phyloP scores from a whole-genome alignment of 1,139 yeast genomes.

The Candida sp. region DNA sequence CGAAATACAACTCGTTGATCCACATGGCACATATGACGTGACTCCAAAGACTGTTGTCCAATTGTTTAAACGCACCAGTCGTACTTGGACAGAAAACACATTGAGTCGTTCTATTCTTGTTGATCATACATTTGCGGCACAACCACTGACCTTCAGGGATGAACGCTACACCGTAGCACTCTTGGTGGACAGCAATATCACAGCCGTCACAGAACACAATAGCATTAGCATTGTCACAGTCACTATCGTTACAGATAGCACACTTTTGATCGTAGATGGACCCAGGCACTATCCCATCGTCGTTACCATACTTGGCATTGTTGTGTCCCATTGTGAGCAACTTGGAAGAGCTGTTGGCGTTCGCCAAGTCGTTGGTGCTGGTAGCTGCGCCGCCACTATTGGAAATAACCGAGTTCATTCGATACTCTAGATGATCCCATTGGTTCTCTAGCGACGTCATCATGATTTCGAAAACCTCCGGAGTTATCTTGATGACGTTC shows the following conservation, averaged over 20 bases:
- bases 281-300: constrained; percentile 71
- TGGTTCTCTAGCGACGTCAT: constrained; percentile 80
- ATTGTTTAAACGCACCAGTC: constrained; percentile 93
- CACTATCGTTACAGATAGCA: constrained; percentile 85
- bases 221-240: constrained; percentile 86
- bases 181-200: constrained; percentile 96
- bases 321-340: constrained; percentile 38
- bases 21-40: constrained; percentile 94
- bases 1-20: constrained; percentile 89
- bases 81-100: constrained; percentile 90
- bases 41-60: constrained; percentile 88
- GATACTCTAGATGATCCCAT: constrained; percentile 71
- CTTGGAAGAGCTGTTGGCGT: constrained; percentile 14
- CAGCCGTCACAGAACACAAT: constrained; percentile 98
- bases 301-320: constrained; percentile 64
- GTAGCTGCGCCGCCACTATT: constrained; percentile 8
- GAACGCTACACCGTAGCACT: constrained; percentile 95
- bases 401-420: constrained; percentile 28
- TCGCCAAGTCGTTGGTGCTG: constrained; percentile 17
- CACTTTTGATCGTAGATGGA: constrained; percentile 77
- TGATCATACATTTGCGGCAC: constrained; percentile 82
- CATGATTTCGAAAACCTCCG: constrained; percentile 75
- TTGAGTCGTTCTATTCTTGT: constrained; percentile 51
- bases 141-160: constrained; percentile 99
- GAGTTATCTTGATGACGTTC: constrained; percentile 42